Evolutionary conservation across 2,329 filamentous ascomycete species (phyloP).

Genomic region (Tolypocladium endophyticum): DNA sequence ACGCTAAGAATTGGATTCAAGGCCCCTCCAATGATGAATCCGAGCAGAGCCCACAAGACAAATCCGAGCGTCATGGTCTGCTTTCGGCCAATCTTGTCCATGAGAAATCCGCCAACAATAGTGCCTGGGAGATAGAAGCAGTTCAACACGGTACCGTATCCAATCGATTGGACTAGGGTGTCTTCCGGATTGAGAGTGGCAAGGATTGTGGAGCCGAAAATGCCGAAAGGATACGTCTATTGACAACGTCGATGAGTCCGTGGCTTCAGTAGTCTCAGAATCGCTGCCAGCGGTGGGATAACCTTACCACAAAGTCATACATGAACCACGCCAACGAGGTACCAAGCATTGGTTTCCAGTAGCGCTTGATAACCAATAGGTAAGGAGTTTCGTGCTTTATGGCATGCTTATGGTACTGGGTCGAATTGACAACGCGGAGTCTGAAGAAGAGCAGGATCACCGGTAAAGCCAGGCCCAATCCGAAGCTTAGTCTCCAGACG

Average conservation of each 20-base stretch:
- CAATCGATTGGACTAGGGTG: constrained; percentile 10
- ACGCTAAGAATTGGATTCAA: constrained; percentile 33
- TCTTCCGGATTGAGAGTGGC: constrained; percentile 9
- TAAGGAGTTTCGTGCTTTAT: constrained; percentile 15
- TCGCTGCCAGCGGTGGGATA: background rate
- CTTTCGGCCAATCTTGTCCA: constrained; percentile 26
- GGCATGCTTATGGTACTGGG: constrained; percentile 19
- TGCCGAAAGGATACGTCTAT: constrained; percentile 13
- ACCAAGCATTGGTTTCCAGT: constrained; percentile 38
- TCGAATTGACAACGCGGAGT: constrained; percentile 39
- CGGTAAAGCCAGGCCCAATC: constrained; percentile 20
- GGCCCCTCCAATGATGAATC: constrained; percentile 37
- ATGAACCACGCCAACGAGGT: constrained; percentile 42
- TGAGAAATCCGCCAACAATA: constrained; percentile 27
- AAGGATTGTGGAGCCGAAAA: constrained; percentile 14
- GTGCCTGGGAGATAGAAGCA: constrained; percentile 11
- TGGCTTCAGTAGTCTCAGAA: background rate
- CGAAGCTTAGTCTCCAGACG: constrained; percentile 29
- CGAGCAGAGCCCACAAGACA: constrained; percentile 23
- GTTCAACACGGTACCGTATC: constrained; percentile 12
- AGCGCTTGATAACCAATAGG: constrained; percentile 12
- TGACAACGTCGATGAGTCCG: background rate
- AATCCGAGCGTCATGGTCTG: constrained; percentile 13
- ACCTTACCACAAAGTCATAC: constrained; percentile 12
- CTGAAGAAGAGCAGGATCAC: constrained; percentile 44